phyloP scores from a whole-genome alignment of 1,284 basidiomycete genomes.

The Ustilago vetiveriae region DNA sequence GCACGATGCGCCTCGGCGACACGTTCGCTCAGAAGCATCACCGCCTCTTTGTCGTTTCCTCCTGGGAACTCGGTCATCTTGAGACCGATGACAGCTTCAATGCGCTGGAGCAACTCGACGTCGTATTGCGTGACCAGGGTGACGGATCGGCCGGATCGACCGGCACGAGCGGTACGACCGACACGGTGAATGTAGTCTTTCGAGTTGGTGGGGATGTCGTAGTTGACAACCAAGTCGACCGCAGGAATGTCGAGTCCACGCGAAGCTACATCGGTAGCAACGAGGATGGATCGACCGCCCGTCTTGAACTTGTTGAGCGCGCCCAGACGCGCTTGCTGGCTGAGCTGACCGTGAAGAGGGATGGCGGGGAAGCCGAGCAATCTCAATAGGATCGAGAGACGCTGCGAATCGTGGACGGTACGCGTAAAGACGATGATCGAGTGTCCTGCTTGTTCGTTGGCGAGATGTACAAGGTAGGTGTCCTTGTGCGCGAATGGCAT shows the following conservation, averaged over 20 bases:
- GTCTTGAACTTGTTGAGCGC: conserved; percentile 97
- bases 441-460: conserved; percentile 87
- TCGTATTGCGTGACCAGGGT: conserved; percentile 98
- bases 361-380: conserved; percentile 93
- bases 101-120: conserved; percentile 93
- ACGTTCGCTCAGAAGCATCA: conserved; percentile 85
- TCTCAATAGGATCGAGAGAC: conserved; percentile 87
- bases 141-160: conserved; percentile 91
- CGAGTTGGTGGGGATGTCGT: conserved; percentile 95
- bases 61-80: conserved; percentile 88
- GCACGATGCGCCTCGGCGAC: conserved; percentile 88
- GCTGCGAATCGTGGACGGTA: conserved; percentile 91
- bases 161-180: conserved; percentile 94
- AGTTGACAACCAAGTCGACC: conserved; percentile 97
- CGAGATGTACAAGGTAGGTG: conserved; percentile 86
- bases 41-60: conserved; percentile 83
- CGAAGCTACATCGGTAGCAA: conserved; percentile 97
- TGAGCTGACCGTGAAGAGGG: conserved; percentile 93
- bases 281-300: conserved; percentile 87
- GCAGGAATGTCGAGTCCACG: conserved; percentile 91
- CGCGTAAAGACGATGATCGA: conserved; percentile 96
- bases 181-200: conserved; percentile 99
- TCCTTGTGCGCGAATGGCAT: conserved; percentile 94
- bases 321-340: conserved; percentile 90
- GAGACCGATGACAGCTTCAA: conserved; percentile 82